Evolutionary conservation across 306 rosid species (phyloP).

Genomic region (Spatholobus suberectus): DNA sequence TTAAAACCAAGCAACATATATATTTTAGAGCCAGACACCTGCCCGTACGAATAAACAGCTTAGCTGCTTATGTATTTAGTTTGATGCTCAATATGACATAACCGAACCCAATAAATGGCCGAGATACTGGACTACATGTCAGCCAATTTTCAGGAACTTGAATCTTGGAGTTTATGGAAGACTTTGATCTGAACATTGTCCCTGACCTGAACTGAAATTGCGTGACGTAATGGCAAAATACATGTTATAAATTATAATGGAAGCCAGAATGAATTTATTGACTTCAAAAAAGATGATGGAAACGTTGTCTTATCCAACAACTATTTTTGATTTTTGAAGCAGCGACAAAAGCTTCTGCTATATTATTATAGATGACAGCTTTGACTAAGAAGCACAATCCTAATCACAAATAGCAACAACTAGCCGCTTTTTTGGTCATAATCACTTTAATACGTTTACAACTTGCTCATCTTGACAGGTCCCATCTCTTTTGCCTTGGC

Average conservation of each 20-base stretch:
- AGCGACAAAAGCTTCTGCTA: neutral
- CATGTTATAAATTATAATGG: neutral
- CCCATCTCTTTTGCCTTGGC: conserved; percentile 77
- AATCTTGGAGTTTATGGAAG: neutral
- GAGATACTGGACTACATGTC: neutral
- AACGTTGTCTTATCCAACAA: neutral
- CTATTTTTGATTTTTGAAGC: neutral
- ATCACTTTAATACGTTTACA: conserved; percentile 20
- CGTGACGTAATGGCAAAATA: neutral
- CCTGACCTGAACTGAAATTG: neutral
- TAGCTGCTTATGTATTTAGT: no score
- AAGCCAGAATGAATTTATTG: neutral
- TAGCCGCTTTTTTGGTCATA: neutral
- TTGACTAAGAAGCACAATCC: neutral
- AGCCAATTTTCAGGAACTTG: neutral
- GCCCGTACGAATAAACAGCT: no score
- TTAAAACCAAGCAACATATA: no score
- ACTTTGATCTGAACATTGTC: neutral
- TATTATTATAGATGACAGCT: neutral
- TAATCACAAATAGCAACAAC: conserved; percentile 15
- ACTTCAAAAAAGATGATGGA: neutral
- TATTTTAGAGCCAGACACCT: no score
- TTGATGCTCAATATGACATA: no score
- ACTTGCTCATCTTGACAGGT: conserved; percentile 55
- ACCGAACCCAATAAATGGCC: neutral